Evolutionary conservation across 2,329 filamentous ascomycete species (phyloP).

Genomic region (Magnaporthales sp.): DNA sequence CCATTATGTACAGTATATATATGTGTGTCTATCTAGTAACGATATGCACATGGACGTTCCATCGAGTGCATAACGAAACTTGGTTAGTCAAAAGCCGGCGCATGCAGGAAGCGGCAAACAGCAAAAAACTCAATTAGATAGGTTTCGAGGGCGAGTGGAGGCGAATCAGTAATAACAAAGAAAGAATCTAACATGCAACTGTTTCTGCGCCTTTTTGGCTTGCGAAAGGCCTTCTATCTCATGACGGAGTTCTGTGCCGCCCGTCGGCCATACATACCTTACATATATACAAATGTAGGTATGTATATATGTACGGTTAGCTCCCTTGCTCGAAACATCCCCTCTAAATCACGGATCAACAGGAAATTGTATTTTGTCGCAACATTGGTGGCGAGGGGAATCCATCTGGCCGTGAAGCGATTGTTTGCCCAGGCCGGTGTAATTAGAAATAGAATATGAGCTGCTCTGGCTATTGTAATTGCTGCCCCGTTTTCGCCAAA

Average conservation of each 20-base stretch:
- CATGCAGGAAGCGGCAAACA: not conserved
- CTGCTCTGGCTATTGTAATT: not conserved
- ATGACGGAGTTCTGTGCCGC: not conserved
- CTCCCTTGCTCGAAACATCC: no score
- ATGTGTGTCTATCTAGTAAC: not conserved
- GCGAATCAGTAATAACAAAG: not conserved
- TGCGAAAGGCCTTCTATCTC: not conserved
- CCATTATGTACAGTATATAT: not conserved
- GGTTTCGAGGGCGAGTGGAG: not conserved
- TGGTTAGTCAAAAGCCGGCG: not conserved
- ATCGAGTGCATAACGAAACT: not conserved
- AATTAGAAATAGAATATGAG: not conserved
- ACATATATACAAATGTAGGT: no score
- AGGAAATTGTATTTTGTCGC: no score
- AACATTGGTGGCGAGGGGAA: not conserved
- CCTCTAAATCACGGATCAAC: not conserved
- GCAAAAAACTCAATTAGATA: not conserved
- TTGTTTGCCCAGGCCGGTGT: not conserved
- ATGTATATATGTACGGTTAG: no score
- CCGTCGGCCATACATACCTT: not conserved
- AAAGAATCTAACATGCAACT: not conserved
- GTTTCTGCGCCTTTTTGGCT: not conserved
- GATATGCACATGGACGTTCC: not conserved
- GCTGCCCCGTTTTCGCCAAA: not conserved
- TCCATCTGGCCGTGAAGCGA: not conserved